Evolutionary conservation across 208 protist genomes (phyloP).

Genomic region (Blechomonas ayalai): DNA sequence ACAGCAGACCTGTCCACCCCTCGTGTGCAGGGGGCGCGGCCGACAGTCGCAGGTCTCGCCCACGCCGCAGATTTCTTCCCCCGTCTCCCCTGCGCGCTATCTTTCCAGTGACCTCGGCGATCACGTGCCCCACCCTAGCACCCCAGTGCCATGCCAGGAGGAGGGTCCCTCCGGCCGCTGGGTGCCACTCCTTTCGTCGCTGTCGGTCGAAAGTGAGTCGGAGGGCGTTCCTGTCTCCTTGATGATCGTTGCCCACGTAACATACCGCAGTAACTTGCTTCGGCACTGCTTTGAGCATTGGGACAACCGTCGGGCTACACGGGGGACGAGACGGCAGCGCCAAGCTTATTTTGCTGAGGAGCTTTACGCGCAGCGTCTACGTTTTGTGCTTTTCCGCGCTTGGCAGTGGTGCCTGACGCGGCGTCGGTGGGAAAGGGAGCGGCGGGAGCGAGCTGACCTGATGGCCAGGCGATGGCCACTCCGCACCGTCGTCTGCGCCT

Average conservation of each 20-base stretch:
- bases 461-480: too few species aligned
- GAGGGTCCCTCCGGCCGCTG: conserved; percentile 1
- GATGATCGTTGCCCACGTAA: conserved; percentile 31
- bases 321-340: conserved; percentile 4
- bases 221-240: conserved; percentile 8
- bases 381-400: conserved; percentile 48
- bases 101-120: too few species aligned
- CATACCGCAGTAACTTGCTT: conserved; percentile 17
- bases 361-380: conserved; percentile 21
- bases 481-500: too few species aligned
- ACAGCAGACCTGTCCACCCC: too few species aligned
- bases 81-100: too few species aligned
- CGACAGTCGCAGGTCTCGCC: too few species aligned
- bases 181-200: conserved; percentile 3
- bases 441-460: background rate
- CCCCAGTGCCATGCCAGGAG: background rate
- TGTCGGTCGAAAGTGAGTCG: background rate
- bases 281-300: conserved; percentile 13
- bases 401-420: conserved; percentile 45
- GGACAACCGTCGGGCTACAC: conserved; percentile 1
- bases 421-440: background rate
- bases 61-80: too few species aligned
- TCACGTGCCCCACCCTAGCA: too few species aligned
- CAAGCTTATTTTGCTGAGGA: conserved; percentile 16
- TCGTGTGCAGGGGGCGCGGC: too few species aligned